Percentiles rank a stretch among this genome's conserved stretches.
Conservation (phyloP, 2,329 filamentous ascomycete genomes). For the Calycina herbarum region DNA sequence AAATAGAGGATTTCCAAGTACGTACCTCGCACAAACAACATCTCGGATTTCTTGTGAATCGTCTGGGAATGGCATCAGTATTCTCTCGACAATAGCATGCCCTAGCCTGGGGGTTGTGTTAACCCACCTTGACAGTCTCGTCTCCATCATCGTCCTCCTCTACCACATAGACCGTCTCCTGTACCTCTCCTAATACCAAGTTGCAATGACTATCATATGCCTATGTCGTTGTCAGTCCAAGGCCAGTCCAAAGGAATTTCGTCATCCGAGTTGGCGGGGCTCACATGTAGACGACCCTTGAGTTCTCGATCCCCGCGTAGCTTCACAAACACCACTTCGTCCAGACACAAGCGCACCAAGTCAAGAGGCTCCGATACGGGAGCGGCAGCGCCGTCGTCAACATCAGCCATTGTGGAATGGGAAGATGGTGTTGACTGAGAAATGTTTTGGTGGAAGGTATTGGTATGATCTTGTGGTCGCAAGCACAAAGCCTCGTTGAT, state of each 20-base stretch:
- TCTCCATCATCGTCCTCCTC: slow-evolving; percentile 84
- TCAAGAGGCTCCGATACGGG: slow-evolving; percentile 90
- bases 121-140: slow-evolving; percentile 70
- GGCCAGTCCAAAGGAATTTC: slow-evolving; percentile 17
- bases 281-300: slow-evolving; percentile 90
- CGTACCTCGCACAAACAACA: slow-evolving; percentile 95
- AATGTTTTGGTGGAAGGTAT: not conserved
- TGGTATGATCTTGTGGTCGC: slow-evolving; percentile 2
- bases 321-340: slow-evolving; percentile 97
- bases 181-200: slow-evolving; percentile 89
- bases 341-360: slow-evolving; percentile 88
- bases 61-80: slow-evolving; percentile 55
- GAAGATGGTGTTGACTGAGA: slow-evolving; percentile 1
- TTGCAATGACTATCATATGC: slow-evolving; percentile 99
- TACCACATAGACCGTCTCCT: slow-evolving; percentile 93
- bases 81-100: not conserved
- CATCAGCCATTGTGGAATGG: slow-evolving; percentile 70
- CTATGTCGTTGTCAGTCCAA: slow-evolving; percentile 48
- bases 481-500: slow-evolving; percentile 1
- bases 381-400: slow-evolving; percentile 66
- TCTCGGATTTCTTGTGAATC: slow-evolving; percentile 94
- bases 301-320: slow-evolving; percentile 92
- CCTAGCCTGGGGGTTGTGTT: not conserved
- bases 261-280: slow-evolving; percentile 37
- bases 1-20: slow-evolving; percentile 15